Percentiles rank a stretch among this genome's conserved stretches.
Conservation (phyloP, 2,329 filamentous ascomycete genomes). For the Diatrype stigma region DNA sequence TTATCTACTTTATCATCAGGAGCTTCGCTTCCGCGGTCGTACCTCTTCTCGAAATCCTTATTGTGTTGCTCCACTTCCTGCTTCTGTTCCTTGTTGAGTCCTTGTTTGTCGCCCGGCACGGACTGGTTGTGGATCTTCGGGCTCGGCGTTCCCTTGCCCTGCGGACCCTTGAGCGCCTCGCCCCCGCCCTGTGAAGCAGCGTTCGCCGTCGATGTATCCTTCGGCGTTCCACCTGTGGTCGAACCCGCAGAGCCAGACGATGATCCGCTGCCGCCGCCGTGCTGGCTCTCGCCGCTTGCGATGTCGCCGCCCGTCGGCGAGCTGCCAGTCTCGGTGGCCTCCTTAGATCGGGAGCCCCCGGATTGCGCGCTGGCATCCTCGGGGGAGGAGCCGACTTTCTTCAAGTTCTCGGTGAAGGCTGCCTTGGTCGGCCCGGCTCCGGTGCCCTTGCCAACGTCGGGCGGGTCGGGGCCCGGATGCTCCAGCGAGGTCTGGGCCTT, state of each 20-base stretch:
- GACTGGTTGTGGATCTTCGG: conserved; percentile 51
- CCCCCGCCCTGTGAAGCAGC: conserved; percentile 24
- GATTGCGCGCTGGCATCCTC: conserved; percentile 32
- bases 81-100: conserved; percentile 47
- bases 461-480: conserved; percentile 39
- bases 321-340: conserved; percentile 33
- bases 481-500: conserved; percentile 31
- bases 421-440: conserved; percentile 33
- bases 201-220: conserved; percentile 23
- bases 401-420: conserved; percentile 19
- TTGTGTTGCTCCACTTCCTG: conserved; percentile 57
- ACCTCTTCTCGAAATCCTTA: conserved; percentile 49
- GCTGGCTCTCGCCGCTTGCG: conserved; percentile 13
- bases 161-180: conserved; percentile 28
- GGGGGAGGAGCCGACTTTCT: conserved; percentile 18
- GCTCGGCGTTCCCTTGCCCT: conserved; percentile 30
- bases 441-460: conserved; percentile 34
- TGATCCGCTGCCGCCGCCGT: background rate
- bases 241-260: conserved; percentile 21
- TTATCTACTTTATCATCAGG: conserved; percentile 49
- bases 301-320: conserved; percentile 25
- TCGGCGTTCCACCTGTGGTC: conserved; percentile 30
- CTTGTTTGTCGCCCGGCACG: conserved; percentile 31
- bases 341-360: conserved; percentile 35
- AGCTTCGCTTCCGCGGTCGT: conserved; percentile 41